Percentiles rank a stretch among this genome's conserved stretches.
Evolutionary conservation across 768 basidiomycete species (phyloP).

Genomic region (Serendipita vermifera): DNA sequence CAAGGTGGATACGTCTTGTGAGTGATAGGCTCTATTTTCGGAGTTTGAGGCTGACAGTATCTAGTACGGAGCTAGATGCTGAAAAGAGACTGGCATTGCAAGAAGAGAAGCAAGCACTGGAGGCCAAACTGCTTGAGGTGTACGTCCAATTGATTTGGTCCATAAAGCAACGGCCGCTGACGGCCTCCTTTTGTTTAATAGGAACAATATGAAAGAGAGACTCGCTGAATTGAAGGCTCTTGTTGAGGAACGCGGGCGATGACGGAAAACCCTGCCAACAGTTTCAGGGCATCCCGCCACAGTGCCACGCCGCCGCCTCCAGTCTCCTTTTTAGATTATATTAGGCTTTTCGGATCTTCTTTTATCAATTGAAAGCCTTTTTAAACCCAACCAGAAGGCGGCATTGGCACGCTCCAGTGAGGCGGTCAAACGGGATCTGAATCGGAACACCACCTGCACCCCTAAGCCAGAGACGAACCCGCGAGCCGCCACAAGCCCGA

Average conservation of each 20-base stretch:
- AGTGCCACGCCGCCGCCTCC: background rate
- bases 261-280: too few species aligned
- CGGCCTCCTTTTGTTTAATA: conserved; percentile 22
- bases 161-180: conserved; percentile 7
- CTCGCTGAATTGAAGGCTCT: conserved; percentile 51
- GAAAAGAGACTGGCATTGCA: conserved; percentile 81
- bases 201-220: conserved; percentile 70
- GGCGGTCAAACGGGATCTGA: too few species aligned
- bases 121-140: conserved; percentile 77
- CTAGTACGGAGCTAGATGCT: conserved; percentile 75
- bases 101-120: conserved; percentile 85
- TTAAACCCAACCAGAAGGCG: background rate
- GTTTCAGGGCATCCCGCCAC: background rate
- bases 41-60: conserved; percentile 3
- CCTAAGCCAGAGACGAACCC: too few species aligned
- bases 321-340: background rate
- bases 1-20: conserved; percentile 93
- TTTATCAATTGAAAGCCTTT: conserved; percentile 1
- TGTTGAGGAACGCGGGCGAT: conserved; percentile 18
- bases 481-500: too few species aligned
- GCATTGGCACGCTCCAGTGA: background rate
- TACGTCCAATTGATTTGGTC: conserved; percentile 30
- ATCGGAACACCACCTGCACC: too few species aligned
- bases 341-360: background rate
- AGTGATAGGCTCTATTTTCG: conserved; percentile 23